These are phyloP conservation scores for Pestalotiopsis sp. DNA, from an alignment of 2,329 filamentous ascomycete genomes.

Conservation along the genomic window DNA sequence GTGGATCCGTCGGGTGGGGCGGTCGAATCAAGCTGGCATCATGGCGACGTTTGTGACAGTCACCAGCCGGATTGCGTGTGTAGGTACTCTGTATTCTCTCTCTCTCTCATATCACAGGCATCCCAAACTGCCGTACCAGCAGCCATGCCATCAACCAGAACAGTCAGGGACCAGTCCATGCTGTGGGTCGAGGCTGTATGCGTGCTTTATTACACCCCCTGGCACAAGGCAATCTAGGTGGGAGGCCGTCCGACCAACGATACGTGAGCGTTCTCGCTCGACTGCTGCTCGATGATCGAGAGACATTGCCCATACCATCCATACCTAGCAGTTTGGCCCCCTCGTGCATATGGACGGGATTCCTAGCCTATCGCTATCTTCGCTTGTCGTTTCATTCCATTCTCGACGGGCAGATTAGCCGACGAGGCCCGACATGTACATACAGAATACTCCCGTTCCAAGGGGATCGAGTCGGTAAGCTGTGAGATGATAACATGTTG, in stretches of 20 bases:
- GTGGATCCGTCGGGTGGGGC: not conserved
- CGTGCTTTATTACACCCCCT: not conserved
- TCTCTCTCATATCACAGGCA: not conserved
- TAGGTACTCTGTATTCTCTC: not conserved
- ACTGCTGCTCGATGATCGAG: not conserved
- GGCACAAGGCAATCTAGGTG: not conserved
- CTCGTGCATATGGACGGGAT: not conserved
- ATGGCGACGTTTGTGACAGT: not conserved
- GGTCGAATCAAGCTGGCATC: not conserved
- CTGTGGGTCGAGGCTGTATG: not conserved
- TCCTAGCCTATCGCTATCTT: conserved; percentile 8
- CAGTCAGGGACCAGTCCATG: not conserved
- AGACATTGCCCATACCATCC: not conserved
- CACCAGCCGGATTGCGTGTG: not conserved
- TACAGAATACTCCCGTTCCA: not conserved
- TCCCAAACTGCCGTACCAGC: not conserved
- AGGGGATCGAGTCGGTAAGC: conserved; percentile 6
- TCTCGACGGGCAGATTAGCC: not conserved
- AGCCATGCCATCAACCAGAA: not conserved
- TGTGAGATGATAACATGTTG: not conserved
- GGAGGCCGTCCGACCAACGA: conserved; percentile 6
- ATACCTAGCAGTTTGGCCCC: not conserved
- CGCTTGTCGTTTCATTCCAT: not conserved
- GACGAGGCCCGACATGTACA: conserved; percentile 1
- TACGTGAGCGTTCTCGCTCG: not conserved